Evolutionary conservation across 371 early-diverging fungal species (phyloP), one percentile per base, ranked within the genome.

Genomic region (Chytridiales sp.): DNA sequence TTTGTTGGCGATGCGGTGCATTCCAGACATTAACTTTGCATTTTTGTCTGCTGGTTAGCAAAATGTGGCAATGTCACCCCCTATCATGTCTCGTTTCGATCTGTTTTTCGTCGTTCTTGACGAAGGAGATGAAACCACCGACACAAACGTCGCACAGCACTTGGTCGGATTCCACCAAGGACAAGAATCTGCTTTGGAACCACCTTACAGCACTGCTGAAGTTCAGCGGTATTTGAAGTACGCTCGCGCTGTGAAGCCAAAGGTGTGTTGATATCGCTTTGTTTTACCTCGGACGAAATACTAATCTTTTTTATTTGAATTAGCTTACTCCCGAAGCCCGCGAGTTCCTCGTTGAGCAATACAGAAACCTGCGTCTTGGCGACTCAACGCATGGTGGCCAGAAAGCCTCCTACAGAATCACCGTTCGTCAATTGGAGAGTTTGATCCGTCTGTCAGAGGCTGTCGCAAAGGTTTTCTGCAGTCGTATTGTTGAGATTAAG

Each of bases 61-160:
- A 87, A 99, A 99, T 74, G 91, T 99, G 50, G 87, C 89, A 57
- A 90, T 99, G 91, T 92, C 93, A 3, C 90, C 95, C 11, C 97
- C 99, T 29, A 97, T 99, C 74, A 98, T 99, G 99, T 97, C 98
- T 27, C 91, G 99, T 72, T 99, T 99, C 75, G 99, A 99, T 82
- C 68, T 99, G 66, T 99, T 98, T 79, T 99, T 99, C 78, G 94
- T 99, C 19, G 87, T 99, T 30, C 78, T 99, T 62, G 99, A 99
- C 77, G 94, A 95, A 32, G 88, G 93, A 66, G 91, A 97, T 73
- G 87, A 88, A 47, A 79, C 85, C 2, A 86, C 90, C n/a, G 99
- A 99, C 74, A 85, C 80, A 67, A 86, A 90, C 63, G 90, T 98
- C 55, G 95, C 98, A 24, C 85, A 87, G 24, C 94, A 99, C 67